These are phyloP conservation scores for Diversispora eburnea DNA, from an alignment of 192 early-diverging fungal species.

Conservation along the genomic window DNA sequence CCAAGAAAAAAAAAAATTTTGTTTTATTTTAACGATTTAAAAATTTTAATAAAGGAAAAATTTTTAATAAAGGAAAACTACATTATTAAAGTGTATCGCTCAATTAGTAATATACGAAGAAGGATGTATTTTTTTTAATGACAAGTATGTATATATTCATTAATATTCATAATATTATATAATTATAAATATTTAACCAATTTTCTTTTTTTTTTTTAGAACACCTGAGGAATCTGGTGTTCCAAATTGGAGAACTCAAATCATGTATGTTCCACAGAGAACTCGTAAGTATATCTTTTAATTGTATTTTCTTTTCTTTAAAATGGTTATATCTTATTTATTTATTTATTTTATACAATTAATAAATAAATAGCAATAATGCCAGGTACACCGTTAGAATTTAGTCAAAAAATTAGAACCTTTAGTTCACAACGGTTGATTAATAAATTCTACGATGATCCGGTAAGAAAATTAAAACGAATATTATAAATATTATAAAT, in stretches of 20 bases:
- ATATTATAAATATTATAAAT: background rate
- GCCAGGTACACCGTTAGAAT: constrained; percentile 69
- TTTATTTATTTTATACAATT: background rate
- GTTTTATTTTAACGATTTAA: background rate
- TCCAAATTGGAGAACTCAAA: constrained; percentile 68
- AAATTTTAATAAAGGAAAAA: constrained; percentile 2
- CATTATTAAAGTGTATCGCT: constrained; percentile 78
- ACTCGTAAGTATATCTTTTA: constrained; percentile 33
- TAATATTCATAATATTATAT: background rate
- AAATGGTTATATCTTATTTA: no score
- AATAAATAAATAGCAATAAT: constrained; percentile 49
- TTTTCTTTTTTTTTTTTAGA: constrained; percentile 17
- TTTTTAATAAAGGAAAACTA: constrained; percentile 62
- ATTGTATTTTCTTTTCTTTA: background rate
- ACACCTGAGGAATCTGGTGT: constrained; percentile 54
- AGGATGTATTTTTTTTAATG: constrained; percentile 51
- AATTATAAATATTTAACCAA: background rate
- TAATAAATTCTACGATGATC: constrained; percentile 47
- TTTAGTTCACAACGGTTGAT: constrained; percentile 49
- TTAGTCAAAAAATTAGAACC: constrained; percentile 53
- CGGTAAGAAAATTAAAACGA: constrained; percentile 37
- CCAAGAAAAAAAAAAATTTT: background rate
- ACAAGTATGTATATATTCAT: constrained; percentile 36
- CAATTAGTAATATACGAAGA: constrained; percentile 64
- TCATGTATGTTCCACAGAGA: constrained; percentile 87